A percentile compares a stretch with the other conserved stretches of the same genome.
phyloP scores from a whole-genome alignment of 495 filamentous ascomycete genomes.

The Terfezia boudieri region DNA sequence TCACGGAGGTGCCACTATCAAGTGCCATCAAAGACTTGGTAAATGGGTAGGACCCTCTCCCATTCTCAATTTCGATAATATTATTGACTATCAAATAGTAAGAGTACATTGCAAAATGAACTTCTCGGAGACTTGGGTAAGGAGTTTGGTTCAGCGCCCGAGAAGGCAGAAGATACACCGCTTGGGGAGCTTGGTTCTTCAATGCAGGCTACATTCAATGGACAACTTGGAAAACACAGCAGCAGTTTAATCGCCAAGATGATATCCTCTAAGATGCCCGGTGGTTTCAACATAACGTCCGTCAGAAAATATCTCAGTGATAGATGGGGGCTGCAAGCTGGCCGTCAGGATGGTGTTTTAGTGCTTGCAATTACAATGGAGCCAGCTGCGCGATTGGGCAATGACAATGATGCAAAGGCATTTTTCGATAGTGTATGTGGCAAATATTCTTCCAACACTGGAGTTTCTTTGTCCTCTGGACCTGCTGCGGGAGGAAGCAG shows the following conservation, averaged over 20 bases:
- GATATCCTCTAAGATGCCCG: conserved; percentile 98
- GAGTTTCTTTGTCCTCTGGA: conserved; percentile 63
- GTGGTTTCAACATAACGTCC: conserved; percentile 92
- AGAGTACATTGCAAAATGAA: conserved; percentile 95
- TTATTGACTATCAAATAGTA: conserved; percentile 31
- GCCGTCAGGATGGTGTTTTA: conserved; percentile 79
- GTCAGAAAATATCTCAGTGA: conserved; percentile 89
- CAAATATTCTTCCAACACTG: conserved; percentile 70
- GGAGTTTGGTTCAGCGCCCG: conserved; percentile 92
- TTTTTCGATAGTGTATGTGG: conserved; percentile 71
- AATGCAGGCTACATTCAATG: conserved; percentile 96
- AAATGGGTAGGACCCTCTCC: conserved; percentile 33
- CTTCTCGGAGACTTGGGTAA: conserved; percentile 91
- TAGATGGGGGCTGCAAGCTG: conserved; percentile 68
- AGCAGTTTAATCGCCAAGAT: conserved; percentile 79
- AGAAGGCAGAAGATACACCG: conserved; percentile 95
- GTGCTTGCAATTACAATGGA: conserved; percentile 83
- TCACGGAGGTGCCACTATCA: conserved; percentile 71
- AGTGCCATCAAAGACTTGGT: conserved; percentile 99
- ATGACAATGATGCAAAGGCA: conserved; percentile 73
- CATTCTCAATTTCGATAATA: conserved; percentile 1
- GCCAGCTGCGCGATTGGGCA: conserved; percentile 64
- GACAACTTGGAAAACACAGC: conserved; percentile 90
- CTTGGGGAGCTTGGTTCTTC: conserved; percentile 85
- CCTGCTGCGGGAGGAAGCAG: conserved; percentile 44